phyloP scores from a whole-genome alignment of 495 filamentous ascomycete species.

The Aeminium ludgeri region DNA sequence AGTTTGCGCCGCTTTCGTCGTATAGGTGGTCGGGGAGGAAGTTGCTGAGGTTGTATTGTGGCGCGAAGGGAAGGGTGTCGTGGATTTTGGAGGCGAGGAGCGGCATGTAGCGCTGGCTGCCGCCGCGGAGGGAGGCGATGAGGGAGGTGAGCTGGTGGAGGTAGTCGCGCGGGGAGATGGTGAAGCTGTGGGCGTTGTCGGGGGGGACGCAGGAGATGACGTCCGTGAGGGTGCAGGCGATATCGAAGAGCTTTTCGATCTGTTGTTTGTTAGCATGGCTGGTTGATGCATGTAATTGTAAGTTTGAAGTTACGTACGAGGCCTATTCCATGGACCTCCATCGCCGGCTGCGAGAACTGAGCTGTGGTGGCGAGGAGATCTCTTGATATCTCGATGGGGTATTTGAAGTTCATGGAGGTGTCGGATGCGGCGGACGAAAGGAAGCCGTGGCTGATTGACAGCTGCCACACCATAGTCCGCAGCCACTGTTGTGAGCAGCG shows the following conservation, averaged over 20 bases:
- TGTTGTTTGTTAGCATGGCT: conserved; percentile 17
- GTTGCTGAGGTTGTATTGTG: not conserved
- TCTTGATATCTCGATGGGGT: conserved; percentile 52
- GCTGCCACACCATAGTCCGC: conserved; percentile 65
- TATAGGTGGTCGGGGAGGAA: not conserved
- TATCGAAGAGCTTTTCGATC: conserved; percentile 62
- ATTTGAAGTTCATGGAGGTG: conserved; percentile 46
- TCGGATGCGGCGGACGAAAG: conserved; percentile 35
- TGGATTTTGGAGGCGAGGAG: conserved; percentile 52
- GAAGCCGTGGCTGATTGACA: conserved; percentile 38
- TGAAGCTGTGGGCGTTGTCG: conserved; percentile 35
- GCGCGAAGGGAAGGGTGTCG: conserved; percentile 40
- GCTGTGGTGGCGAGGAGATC: conserved; percentile 49
- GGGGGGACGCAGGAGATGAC: conserved; percentile 48
- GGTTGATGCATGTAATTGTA: not conserved
- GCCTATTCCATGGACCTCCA: conserved; percentile 58
- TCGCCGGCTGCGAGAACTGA: conserved; percentile 44
- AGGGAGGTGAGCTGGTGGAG: conserved; percentile 52
- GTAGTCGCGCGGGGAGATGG: conserved; percentile 51
- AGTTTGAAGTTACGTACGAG: conserved; percentile 38
- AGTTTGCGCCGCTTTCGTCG: not conserved
- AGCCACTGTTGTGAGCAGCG: conserved; percentile 66
- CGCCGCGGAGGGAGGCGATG: conserved; percentile 50
- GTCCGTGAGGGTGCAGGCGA: conserved; percentile 56
- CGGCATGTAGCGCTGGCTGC: conserved; percentile 52